Conservation (phyloP, 352 stramenopile genomes). For the Phytopythium montanum region DNA sequence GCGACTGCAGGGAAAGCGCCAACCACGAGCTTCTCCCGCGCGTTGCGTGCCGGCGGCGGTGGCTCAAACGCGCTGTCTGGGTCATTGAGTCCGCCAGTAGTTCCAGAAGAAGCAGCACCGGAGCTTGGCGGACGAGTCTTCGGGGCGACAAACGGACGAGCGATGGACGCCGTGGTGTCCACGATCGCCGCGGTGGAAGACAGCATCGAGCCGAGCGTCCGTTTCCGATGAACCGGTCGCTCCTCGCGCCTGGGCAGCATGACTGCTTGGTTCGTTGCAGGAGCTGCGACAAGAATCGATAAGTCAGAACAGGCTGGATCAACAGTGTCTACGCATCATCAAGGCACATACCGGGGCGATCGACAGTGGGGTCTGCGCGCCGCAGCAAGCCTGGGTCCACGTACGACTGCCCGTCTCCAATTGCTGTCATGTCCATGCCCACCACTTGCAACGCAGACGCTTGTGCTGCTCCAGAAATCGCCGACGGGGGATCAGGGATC, state of each 20-base stretch:
- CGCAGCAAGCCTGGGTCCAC: conserved; percentile 68
- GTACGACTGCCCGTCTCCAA: conserved; percentile 81
- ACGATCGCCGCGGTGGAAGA: conserved; percentile 61
- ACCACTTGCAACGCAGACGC: conserved; percentile 3
- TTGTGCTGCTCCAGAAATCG: conserved; percentile 5
- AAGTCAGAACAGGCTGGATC: not conserved
- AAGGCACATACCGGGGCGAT: conserved; percentile 18
- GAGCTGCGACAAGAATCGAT: conserved; percentile 4
- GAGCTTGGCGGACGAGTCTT: conserved; percentile 11
- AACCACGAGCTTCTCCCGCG: conserved; percentile 17
- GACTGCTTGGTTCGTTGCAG: not conserved
- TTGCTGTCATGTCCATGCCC: conserved; percentile 29
- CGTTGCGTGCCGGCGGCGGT: not conserved
- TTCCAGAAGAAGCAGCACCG: not conserved
- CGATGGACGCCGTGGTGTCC: conserved; percentile 61
- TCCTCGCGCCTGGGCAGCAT: conserved; percentile 1
- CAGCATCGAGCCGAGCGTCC: conserved; percentile 49
- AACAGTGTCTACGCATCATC: conserved; percentile 5
- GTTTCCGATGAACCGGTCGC: conserved; percentile 28
- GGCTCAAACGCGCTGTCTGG: not conserved
- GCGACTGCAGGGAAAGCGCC: conserved; percentile 48
- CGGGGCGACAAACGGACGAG: conserved; percentile 48
- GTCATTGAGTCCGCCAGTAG: not conserved
- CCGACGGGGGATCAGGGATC: conserved; percentile 3
- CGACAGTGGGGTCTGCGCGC: conserved; percentile 7